These are phyloP conservation scores for Ophiostoma himal-ulmi DNA, from an alignment of 2,329 filamentous ascomycete genomes.

Conservation along the genomic window DNA sequence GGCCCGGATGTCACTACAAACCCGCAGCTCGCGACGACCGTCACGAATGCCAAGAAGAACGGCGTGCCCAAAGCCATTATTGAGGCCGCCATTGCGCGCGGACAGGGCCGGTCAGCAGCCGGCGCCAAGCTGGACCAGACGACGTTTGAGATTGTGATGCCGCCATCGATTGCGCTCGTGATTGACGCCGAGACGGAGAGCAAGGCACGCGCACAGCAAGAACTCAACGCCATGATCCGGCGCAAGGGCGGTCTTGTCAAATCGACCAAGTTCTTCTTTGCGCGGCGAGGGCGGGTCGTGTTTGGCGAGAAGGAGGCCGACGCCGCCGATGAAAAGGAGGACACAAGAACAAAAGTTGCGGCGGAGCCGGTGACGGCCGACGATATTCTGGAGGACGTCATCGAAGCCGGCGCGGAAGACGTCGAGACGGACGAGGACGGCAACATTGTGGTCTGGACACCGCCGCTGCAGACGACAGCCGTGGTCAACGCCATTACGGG, in stretches of 20 bases:
- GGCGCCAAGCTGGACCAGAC: conserved; percentile 72
- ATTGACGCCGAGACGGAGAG: conserved; percentile 83
- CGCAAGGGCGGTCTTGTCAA: conserved; percentile 63
- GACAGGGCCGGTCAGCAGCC: conserved; percentile 72
- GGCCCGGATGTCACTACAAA: conserved; percentile 70
- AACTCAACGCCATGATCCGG: conserved; percentile 67
- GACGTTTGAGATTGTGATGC: conserved; percentile 74
- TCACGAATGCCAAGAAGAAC: conserved; percentile 73
- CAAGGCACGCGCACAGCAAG: conserved; percentile 65
- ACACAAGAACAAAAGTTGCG: conserved; percentile 44
- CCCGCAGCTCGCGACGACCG: conserved; percentile 62
- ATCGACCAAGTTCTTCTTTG: conserved; percentile 78
- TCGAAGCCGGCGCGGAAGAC: conserved; percentile 78
- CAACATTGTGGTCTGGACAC: conserved; percentile 64
- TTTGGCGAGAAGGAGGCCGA: conserved; percentile 58
- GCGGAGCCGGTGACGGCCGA: conserved; percentile 49
- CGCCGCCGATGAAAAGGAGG: conserved; percentile 64
- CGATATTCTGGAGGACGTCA: conserved; percentile 70
- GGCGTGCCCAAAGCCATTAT: conserved; percentile 74
- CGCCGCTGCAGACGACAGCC: conserved; percentile 57
- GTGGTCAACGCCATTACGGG: conserved; percentile 54
- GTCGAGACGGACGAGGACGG: conserved; percentile 60
- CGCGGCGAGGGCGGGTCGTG: conserved; percentile 67
- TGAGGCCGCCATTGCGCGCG: conserved; percentile 78
- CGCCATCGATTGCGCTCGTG: conserved; percentile 69